Percentiles rank a stretch among this genome's conserved stretches.
phyloP scores from a whole-genome alignment of 441 rosid genomes.

The Theobroma grandiflorum region DNA sequence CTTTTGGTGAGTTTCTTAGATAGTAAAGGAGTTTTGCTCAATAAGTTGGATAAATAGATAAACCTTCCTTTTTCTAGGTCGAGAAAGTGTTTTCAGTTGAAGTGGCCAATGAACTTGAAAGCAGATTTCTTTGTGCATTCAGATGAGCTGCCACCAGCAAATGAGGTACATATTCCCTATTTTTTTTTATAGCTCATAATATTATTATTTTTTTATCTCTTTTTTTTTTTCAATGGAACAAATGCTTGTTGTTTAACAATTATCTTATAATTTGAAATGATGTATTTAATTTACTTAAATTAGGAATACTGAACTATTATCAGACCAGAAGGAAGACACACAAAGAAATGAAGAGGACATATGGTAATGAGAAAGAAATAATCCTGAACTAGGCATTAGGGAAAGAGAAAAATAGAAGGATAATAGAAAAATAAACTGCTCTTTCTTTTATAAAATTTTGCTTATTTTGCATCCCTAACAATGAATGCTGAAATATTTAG shows the following conservation, averaged over 20 bases:
- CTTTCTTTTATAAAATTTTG: neutral
- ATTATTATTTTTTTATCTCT: neutral
- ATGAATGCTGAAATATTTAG: constrained; percentile 10
- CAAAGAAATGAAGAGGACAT: neutral
- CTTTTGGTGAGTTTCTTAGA: constrained; percentile 74
- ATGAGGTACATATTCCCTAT: constrained; percentile 47
- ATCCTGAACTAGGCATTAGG: neutral
- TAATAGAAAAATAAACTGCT: neutral
- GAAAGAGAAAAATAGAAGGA: neutral
- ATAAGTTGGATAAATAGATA: constrained; percentile 22
- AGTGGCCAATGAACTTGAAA: constrained; percentile 75
- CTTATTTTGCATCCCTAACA: neutral
- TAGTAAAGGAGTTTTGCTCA: constrained; percentile 9
- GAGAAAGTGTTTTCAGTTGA: constrained; percentile 66
- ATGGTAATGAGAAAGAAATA: neutral
- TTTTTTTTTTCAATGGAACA: neutral
- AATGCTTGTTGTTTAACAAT: neutral
- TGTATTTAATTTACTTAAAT: neutral
- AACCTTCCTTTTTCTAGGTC: constrained; percentile 62
- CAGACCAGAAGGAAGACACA: neutral
- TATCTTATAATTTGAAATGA: neutral
- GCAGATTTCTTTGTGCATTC: constrained; percentile 81
- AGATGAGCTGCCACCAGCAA: constrained; percentile 46
- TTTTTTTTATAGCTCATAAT: neutral
- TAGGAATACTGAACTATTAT: neutral